Evolutionary conservation across 305 asterid genomes (phyloP).

Genomic region (Solanum hybrid): DNA sequence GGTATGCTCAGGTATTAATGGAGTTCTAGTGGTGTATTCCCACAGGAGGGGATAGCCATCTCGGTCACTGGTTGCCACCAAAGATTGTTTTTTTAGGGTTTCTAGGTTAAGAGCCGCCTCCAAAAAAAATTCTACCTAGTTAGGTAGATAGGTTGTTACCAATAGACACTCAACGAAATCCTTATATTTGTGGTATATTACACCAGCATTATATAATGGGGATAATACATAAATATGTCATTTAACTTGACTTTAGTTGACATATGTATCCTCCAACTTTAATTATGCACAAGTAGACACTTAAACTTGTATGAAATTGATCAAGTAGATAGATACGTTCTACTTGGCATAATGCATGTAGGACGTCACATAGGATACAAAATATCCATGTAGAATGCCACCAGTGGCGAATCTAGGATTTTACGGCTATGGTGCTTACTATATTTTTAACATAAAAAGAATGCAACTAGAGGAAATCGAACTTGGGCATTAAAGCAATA

Average conservation of each 20-base stretch:
- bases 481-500: no score
- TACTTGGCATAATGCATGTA: not conserved
- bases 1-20: not conserved
- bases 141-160: not conserved
- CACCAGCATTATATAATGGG: not conserved
- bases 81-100: not conserved
- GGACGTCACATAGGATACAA: not conserved
- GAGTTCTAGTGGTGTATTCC: not conserved
- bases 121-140: not conserved
- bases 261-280: not conserved
- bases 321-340: not conserved
- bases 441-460: no score
- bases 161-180: not conserved
- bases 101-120: not conserved
- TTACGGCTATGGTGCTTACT: no score
- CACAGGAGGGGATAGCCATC: not conserved
- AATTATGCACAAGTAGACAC: not conserved
- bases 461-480: no score
- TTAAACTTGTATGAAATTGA: no score
- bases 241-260: not conserved
- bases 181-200: not conserved
- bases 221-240: not conserved
- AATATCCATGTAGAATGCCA: no score
- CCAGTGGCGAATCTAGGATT: no score
- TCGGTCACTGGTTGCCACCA: not conserved